Conservation (phyloP, 2,329 filamentous ascomycete genomes). For the Trichoderma guizhouense region DNA sequence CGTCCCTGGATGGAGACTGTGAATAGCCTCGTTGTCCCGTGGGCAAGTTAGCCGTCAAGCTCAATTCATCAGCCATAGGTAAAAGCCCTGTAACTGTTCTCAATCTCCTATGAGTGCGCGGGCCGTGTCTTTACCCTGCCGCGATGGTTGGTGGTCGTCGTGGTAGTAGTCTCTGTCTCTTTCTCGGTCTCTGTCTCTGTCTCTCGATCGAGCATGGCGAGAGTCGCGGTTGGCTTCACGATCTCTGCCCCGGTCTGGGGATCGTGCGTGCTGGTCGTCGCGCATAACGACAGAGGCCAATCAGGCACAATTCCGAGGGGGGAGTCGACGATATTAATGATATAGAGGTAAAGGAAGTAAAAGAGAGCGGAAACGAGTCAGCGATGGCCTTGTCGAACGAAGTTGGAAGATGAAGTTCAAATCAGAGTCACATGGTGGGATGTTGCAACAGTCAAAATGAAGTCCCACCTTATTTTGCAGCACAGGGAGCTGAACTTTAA, state of each 20-base stretch:
- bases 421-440: background rate
- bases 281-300: slow-evolving; percentile 38
- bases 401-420: background rate
- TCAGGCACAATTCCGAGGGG: slow-evolving; percentile 20
- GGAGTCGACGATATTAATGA: background rate
- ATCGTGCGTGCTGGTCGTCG: slow-evolving; percentile 38
- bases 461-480: background rate
- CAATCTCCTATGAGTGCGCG: slow-evolving; percentile 29
- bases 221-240: slow-evolving; percentile 17
- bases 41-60: slow-evolving; percentile 44
- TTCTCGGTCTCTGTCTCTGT: slow-evolving; percentile 23
- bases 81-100: slow-evolving; percentile 19
- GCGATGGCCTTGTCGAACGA: background rate
- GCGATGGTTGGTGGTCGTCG: slow-evolving; percentile 44
- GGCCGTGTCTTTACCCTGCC: slow-evolving; percentile 49
- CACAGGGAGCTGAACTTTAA: background rate
- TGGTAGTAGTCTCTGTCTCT: slow-evolving; percentile 23
- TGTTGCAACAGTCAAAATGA: background rate
- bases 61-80: slow-evolving; percentile 29
- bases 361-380: background rate
- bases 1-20: slow-evolving; percentile 43
- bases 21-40: slow-evolving; percentile 43
- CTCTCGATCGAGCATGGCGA: slow-evolving; percentile 22
- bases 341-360: background rate
- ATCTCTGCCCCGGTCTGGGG: slow-evolving; percentile 29